These are phyloP conservation scores for Diaporthe sp. DNA, from an alignment of 2,329 filamentous ascomycete species.

Conservation along the genomic window DNA sequence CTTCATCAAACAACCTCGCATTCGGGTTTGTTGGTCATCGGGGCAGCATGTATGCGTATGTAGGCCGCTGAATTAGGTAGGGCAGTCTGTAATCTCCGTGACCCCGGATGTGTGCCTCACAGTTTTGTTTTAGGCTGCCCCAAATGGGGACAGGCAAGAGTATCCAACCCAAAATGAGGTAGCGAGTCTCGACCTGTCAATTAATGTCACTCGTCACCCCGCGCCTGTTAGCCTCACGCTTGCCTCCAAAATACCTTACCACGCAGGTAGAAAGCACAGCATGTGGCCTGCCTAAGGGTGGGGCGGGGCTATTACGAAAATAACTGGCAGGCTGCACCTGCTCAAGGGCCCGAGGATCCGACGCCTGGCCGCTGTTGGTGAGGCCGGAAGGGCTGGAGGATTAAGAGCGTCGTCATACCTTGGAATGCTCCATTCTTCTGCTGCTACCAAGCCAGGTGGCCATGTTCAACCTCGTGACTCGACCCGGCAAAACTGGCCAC, in stretches of 20 bases:
- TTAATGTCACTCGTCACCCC: not conserved
- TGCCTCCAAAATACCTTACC: not conserved
- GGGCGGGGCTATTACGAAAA: slow-evolving; percentile 12
- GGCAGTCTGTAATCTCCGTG: not conserved
- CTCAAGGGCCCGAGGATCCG: slow-evolving; percentile 29
- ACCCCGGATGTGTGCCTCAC: not conserved
- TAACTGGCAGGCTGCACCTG: slow-evolving; percentile 6
- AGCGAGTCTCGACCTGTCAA: not conserved
- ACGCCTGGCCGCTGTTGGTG: slow-evolving; percentile 17
- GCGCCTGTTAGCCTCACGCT: slow-evolving; percentile 18
- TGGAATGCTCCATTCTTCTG: slow-evolving; percentile 10
- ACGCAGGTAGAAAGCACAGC: not conserved
- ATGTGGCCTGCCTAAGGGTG: not conserved
- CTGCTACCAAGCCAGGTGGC: slow-evolving; percentile 18
- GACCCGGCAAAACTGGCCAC: slow-evolving; percentile 30
- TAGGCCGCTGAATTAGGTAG: not conserved
- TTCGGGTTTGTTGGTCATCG: not conserved
- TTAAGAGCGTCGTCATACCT: slow-evolving; percentile 13
- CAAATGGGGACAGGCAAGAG: not conserved
- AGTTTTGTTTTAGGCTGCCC: not conserved
- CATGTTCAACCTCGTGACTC: slow-evolving; percentile 25
- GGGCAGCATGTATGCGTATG: not conserved
- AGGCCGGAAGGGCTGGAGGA: slow-evolving; percentile 27
- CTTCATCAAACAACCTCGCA: not conserved
- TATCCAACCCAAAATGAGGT: not conserved